Percentiles rank a stretch among this genome's conserved stretches.
Conservation (phyloP, 78 protist species). For the Dictyostelium capitatum region DNA sequence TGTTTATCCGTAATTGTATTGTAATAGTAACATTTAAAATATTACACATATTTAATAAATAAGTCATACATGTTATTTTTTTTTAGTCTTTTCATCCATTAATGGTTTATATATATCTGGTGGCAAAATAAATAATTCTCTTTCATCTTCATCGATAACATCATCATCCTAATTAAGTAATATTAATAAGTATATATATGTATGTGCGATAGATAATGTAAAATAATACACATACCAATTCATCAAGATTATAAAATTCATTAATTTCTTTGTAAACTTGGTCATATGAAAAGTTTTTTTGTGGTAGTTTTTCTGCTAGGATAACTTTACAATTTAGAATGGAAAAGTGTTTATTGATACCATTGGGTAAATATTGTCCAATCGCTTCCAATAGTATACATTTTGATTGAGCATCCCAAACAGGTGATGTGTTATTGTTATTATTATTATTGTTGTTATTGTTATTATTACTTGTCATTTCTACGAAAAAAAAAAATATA, state of each 20-base stretch:
- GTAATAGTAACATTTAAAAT: no score
- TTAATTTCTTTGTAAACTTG: constrained; percentile 29
- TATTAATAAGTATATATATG: neutral
- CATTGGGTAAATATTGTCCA: constrained; percentile 36
- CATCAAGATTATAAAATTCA: constrained; percentile 68
- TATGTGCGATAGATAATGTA: neutral
- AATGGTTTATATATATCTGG: constrained; percentile 24
- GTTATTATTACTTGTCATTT: neutral
- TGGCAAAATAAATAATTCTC: constrained; percentile 20
- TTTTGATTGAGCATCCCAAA: constrained; percentile 48
- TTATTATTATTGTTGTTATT: neutral
- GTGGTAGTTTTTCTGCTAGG: constrained; percentile 26
- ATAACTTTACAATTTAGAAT: constrained; percentile 22
- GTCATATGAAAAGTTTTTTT: constrained; percentile 11
- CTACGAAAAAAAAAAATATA: no score
- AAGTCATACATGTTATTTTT: neutral
- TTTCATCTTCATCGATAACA: constrained; percentile 51
- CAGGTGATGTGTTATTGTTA: neutral
- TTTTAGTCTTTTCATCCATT: constrained; percentile 17
- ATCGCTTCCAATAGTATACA: constrained; percentile 22
- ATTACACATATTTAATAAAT: no score
- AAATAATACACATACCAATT: constrained; percentile 13
- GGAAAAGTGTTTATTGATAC: constrained; percentile 54
- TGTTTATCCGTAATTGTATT: no score
- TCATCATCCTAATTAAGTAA: constrained; percentile 37